Evolutionary conservation across 1,284 basidiomycete genomes (phyloP), one percentile per base, ranked within the genome.

Genomic region (Fistulina hepatica): DNA sequence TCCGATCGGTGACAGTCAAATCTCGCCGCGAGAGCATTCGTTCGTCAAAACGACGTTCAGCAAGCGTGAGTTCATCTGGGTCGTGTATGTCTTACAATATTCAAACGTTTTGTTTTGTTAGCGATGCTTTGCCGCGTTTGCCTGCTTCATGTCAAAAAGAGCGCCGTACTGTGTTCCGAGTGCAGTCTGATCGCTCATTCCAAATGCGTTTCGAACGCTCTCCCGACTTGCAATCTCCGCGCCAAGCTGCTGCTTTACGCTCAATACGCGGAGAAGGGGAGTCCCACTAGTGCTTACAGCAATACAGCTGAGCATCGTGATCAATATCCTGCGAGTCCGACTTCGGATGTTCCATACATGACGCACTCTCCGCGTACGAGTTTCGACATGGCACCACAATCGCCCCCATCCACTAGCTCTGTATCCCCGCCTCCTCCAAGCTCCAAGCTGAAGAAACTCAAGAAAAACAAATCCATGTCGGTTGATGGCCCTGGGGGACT

Each of bases 21-120:
- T 73, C 44, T 68, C 66, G 10, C 70, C 72, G 12, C 71, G 76
- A 36, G 73, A 80, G 22, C 92, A 95, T 51, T 72, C 73, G 5
- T 91, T 94, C 53, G 83, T 94, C 32, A 92, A 89, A 63, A 94
- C 88, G 2, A 83, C 82, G 3, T 95, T 95, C 57, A 81, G 81
- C 52, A 93, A 92, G 65, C 73, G 89, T 93, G 55, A 54, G 82
- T 67, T 22, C 33, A 21, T 31, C 10, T 27, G 31, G 34, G 39
- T 22, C 10, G 25, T 31, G 13, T 15, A 13, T 21, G 37, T 19
- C 26, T 49, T 28, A 37, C 33, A 33, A 37, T 32, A 23, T 33
- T 44, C 34, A 43, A 49, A 35, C 53, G 41, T 36, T 48, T 40
- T 46, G 38, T 44, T 42, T 40, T 42, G 46, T 2, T 51, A 93